Evolutionary conservation across 805 yeast species (phyloP).

Genomic region (Candida morakotiae): DNA sequence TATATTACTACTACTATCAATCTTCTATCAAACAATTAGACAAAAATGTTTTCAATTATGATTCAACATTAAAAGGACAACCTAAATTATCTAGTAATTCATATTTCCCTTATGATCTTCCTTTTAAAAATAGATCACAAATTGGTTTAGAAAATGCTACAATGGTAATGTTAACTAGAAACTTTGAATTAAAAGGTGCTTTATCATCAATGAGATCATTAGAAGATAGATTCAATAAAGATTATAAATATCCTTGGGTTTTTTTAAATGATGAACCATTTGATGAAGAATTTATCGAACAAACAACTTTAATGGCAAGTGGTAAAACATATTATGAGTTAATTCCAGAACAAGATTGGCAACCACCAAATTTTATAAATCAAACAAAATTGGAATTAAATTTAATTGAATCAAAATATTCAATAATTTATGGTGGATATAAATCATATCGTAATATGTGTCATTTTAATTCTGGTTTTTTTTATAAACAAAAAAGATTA

Average conservation of each 20-base stretch:
- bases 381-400: conserved; percentile 21
- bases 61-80: conserved; percentile 12
- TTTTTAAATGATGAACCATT: conserved; percentile 43
- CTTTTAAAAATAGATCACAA: conserved; percentile 28
- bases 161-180: conserved; percentile 80
- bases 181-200: conserved; percentile 73
- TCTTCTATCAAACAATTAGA: too few relatives aligned
- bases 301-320: conserved; percentile 43
- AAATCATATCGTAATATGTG: conserved; percentile 62
- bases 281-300: conserved; percentile 35
- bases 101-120: conserved; percentile 17
- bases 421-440: conserved; percentile 44
- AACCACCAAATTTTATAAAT: conserved; percentile 35
- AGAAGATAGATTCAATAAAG: conserved; percentile 39
- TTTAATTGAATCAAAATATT: conserved; percentile 15
- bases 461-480: conserved; percentile 67
- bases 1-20: conserved; percentile 10
- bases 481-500: conserved; percentile 45
- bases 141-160: conserved; percentile 76
- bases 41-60: too few relatives aligned
- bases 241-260: conserved; percentile 42
- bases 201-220: conserved; percentile 42
- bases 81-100: conserved; percentile 28
- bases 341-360: conserved; percentile 38
- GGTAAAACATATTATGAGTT: conserved; percentile 38